Evolutionary conservation across 768 basidiomycete genomes (phyloP), one percentile per base, ranked within the genome.

Genomic region (Nidularia pulvinata): DNA sequence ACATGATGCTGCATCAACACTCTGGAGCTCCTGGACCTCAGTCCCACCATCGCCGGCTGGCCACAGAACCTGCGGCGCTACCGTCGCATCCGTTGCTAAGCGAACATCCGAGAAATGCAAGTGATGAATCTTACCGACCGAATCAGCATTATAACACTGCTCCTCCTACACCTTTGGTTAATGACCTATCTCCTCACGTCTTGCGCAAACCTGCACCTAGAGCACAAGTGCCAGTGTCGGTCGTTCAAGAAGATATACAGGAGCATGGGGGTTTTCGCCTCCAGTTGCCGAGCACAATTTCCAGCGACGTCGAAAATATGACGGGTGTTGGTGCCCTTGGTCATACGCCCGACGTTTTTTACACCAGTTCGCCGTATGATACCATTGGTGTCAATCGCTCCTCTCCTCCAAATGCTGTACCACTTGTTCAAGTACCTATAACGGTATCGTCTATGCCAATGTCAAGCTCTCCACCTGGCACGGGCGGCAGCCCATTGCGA

Each of bases 121-220:
- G 13, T 42, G 39, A 42, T 11, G 39, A 42, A 13, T 42, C 39
- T 42, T 11, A 13, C 16, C 39, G 39, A 34, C 47, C 52, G 10
- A 55, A 54, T 34, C 67, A 69, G 46, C 78, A 79, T 60, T 61
- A 69, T 52, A 68, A 71, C 48, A 57, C 69, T 19, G 70, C 67
- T 0, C 74, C 75, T 2, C 77, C 74, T 33, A 42, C 39, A 5
- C 16, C 25, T 30, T 30, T 30, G 25, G 25, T 4, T 30, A 30
- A 30, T 4, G 25, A 73, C 73, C 33, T 43, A 56, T 9, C 56
- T 60, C 1, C 51, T 51, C 69, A 69, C 50, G 55, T 79, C 30
- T 69, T 84, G 55, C 82, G 84, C 37, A 89, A 89, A 61, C 82
- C 81, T 19, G 83, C 82, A 22, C 87, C 85, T 0, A 71, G 82